Conservation (phyloP, 441 rosid species). For the Eruca vesicaria region DNA sequence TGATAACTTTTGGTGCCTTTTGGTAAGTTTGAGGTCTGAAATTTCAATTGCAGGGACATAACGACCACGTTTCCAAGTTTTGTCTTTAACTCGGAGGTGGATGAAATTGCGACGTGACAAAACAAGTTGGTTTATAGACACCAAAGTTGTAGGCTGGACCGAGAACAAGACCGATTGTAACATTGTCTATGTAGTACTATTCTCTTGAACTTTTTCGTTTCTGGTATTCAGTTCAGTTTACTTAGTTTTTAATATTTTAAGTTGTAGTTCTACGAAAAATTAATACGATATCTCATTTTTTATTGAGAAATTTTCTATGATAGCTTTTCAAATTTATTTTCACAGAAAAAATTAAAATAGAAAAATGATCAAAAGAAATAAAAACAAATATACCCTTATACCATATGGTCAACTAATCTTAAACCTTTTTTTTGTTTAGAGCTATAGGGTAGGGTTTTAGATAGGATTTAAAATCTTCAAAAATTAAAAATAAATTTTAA, state of each 20-base stretch:
- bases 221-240: neutral
- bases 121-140: constrained; percentile 12
- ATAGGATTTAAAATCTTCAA: no score
- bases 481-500: no score
- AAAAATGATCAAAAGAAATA: no score
- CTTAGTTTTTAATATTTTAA: neutral
- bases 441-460: no score
- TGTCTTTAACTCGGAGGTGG: constrained; percentile 87
- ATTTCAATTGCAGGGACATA: constrained; percentile 68
- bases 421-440: no score
- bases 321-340: no score
- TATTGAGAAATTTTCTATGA: no score
- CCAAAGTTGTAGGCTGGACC: constrained; percentile 9
- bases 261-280: constrained; percentile 18
- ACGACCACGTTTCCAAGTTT: constrained; percentile 97
- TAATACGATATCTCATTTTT: neutral
- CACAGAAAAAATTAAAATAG: no score
- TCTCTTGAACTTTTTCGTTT: neutral
- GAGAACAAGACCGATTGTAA: constrained; percentile 7
- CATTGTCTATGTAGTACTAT: constrained; percentile 8
- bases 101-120: constrained; percentile 47
- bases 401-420: no score
- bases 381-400: no score
- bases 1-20: neutral
- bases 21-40: neutral